These are phyloP conservation scores for Prunus mume DNA, from an alignment of 306 rosid genomes.

Conservation along the genomic window DNA sequence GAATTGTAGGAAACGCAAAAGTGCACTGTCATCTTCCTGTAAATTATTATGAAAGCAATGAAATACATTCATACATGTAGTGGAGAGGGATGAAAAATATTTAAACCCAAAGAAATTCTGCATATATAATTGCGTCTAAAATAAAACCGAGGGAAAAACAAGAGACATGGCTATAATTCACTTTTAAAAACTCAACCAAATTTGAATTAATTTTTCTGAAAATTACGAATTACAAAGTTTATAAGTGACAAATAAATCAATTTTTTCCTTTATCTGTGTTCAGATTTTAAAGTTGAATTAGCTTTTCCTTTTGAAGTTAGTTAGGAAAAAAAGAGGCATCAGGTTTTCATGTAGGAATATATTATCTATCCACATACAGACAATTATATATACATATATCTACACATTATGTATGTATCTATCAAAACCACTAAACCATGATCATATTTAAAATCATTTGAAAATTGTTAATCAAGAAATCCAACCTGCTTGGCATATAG, in stretches of 20 bases:
- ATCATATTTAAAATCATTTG: background rate
- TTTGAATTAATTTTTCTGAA: background rate
- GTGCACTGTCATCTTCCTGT: conserved; percentile 94
- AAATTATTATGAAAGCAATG: conserved; percentile 3
- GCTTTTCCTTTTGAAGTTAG: background rate
- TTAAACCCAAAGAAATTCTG: background rate
- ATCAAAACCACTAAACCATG: background rate
- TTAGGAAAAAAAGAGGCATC: background rate
- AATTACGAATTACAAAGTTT: background rate
- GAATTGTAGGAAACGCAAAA: conserved; percentile 86
- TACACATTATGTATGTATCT: background rate
- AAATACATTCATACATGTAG: background rate
- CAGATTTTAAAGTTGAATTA: background rate
- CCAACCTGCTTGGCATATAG: conserved; percentile 92
- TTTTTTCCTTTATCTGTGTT: background rate
- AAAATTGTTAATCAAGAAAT: conserved; percentile 15
- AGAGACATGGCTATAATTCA: background rate
- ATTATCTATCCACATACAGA: too few relatives aligned
- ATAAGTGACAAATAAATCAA: background rate
- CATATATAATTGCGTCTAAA: background rate
- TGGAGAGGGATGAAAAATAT: background rate
- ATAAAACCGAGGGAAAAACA: background rate
- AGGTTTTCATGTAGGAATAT: background rate
- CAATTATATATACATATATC: background rate
- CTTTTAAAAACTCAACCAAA: background rate